Base-by-base conservation (phyloP, 345 rosid species). In the Viola odorata region DNA sequence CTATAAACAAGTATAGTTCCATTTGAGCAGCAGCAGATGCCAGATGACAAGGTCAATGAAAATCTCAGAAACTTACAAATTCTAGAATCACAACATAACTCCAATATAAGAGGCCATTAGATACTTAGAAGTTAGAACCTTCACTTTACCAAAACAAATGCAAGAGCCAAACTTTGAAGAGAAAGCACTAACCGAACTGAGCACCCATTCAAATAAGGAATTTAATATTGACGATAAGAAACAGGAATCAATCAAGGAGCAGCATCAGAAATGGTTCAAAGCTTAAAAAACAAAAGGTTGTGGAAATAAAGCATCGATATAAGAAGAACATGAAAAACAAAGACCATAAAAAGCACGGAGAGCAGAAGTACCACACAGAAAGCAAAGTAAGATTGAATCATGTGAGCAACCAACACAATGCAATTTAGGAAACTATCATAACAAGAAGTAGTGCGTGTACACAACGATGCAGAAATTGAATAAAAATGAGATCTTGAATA, bases 401-500 rank as follows among this genome's bases (percentile, higher is more conserved):
- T 61, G 50, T 44, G 45, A 65, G 65, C 70, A 48, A 42, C 57
- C 6, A 7, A 48, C 39, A 23, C 13, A 75, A 73, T 70, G 78
- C 63, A 56, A 47, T 67, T 59, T 38, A 8, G 37, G 16, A 53
- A 14, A 54, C 37, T 53, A 70, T 54, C 45, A 53, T 32, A 47
- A 39, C 13, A 45, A 42, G 67, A 23, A 23, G 32, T 23, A 23
- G 32, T 23, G 32, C 32, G 32, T 0, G 32, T 23, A 6, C 36
- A 61, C 58, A 62, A 41, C 9, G 63, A 75, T 56, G 66, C 5
- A 69, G 54, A 39, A n/a, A 17, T 50, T 42, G 67, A 56, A 56
- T 36, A 17, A 57, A 38, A 45, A 62, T 55, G 78, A 80, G 90
- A 85, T 82, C 87, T 78, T 65, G 78, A 69, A 67, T 53, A 57